phyloP scores from a whole-genome alignment of 208 protist genomes.

The Willaertia magna region DNA sequence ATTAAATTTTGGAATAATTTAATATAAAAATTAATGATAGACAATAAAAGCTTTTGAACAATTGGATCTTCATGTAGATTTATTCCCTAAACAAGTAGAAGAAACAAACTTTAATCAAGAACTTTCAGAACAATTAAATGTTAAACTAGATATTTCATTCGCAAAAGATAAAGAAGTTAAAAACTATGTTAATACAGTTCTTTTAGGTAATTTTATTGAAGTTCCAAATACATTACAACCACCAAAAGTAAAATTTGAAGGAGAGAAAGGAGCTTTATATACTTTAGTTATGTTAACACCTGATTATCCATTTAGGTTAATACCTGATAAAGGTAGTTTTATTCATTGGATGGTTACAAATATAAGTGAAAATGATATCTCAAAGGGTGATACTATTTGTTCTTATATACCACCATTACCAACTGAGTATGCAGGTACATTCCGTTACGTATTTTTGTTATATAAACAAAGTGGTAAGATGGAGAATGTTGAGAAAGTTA shows the following conservation, averaged over 20 bases:
- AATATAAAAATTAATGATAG: neutral
- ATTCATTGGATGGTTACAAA: constrained; percentile 5
- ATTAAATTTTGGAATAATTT: neutral
- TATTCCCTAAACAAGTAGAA: neutral
- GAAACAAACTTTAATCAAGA: neutral
- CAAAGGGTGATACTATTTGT: neutral
- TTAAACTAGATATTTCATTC: neutral
- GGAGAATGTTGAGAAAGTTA: neutral
- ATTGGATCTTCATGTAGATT: neutral
- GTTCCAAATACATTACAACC: neutral
- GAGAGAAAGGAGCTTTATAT: neutral
- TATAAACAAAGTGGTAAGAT: neutral
- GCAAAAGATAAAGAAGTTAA: neutral
- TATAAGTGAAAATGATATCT: neutral
- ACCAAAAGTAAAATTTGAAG: neutral
- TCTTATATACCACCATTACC: neutral
- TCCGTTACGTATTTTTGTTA: neutral
- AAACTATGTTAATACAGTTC: neutral
- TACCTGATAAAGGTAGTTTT: neutral
- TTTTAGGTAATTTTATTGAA: neutral
- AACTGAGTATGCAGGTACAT: neutral
- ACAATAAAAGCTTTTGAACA: neutral
- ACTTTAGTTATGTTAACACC: neutral
- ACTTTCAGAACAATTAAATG: neutral
- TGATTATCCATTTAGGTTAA: constrained; percentile 1